These are phyloP conservation scores for Lactarius quietus DNA, from an alignment of 768 basidiomycete genomes.

Conservation along the genomic window DNA sequence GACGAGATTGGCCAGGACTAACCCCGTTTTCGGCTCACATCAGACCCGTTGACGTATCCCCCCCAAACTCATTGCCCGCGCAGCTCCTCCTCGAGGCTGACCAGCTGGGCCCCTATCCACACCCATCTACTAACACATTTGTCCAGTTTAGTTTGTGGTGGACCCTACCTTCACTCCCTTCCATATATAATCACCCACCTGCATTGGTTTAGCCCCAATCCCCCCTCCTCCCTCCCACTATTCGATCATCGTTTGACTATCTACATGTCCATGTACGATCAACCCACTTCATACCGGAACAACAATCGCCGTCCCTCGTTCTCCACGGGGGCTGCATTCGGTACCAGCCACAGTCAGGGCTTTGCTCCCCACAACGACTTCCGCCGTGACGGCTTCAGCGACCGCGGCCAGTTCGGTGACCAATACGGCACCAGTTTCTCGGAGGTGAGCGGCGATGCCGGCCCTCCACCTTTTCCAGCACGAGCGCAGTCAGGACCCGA, in stretches of 20 bases:
- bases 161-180: slow-evolving; percentile 7
- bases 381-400: slow-evolving; percentile 12
- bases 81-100: slow-evolving; percentile 23
- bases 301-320: slow-evolving; percentile 19
- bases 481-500: neutral
- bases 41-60: slow-evolving; percentile 21
- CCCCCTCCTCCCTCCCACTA: neutral
- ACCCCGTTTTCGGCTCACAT: slow-evolving; percentile 17
- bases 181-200: slow-evolving; percentile 21
- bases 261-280: slow-evolving; percentile 21
- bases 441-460: slow-evolving; percentile 24
- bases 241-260: slow-evolving; percentile 8
- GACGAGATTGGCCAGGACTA: slow-evolving; percentile 15
- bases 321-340: slow-evolving; percentile 2
- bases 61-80: slow-evolving; percentile 14
- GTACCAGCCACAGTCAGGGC: neutral
- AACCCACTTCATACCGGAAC: neutral
- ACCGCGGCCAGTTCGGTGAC: slow-evolving; percentile 11
- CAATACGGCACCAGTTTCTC: slow-evolving; percentile 1
- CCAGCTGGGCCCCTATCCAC: slow-evolving; percentile 21
- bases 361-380: slow-evolving; percentile 16
- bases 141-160: slow-evolving; percentile 1
- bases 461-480: slow-evolving; percentile 3
- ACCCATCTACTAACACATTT: slow-evolving; percentile 8
- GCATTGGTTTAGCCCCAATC: neutral